phyloP scores from a whole-genome alignment of 129 eudicot genomes.

The Lonicera japonica region DNA sequence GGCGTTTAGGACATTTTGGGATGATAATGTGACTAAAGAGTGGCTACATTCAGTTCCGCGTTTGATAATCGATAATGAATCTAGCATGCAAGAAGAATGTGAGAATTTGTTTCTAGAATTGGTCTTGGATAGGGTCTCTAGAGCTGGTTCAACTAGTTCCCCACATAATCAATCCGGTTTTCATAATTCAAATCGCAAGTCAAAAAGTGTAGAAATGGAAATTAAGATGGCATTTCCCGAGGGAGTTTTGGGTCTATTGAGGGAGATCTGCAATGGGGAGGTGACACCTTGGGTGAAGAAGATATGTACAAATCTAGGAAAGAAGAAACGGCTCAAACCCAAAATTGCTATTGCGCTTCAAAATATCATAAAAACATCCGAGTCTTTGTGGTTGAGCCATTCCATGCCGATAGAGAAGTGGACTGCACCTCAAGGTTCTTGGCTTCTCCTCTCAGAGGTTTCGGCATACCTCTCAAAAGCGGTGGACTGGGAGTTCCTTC shows the following conservation, averaged over 20 bases:
- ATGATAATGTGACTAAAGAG: slow-evolving; percentile 59
- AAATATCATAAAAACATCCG: slow-evolving; percentile 65
- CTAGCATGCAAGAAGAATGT: slow-evolving; percentile 97
- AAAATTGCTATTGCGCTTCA: slow-evolving; percentile 64
- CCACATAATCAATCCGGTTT: slow-evolving; percentile 1
- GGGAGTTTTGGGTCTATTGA: slow-evolving; percentile 59
- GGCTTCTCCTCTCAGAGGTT: slow-evolving; percentile 87
- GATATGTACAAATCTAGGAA: slow-evolving; percentile 76
- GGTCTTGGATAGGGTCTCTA: slow-evolving; percentile 64
- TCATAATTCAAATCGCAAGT: slow-evolving; percentile 18
- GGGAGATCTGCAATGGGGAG: slow-evolving; percentile 66
- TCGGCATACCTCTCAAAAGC: slow-evolving; percentile 69
- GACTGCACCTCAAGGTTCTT: slow-evolving; percentile 91
- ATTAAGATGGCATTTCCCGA: slow-evolving; percentile 29
- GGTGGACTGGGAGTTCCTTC: slow-evolving; percentile 87
- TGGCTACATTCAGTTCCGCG: slow-evolving; percentile 89
- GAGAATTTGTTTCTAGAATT: slow-evolving; percentile 87
- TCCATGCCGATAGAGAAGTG: slow-evolving; percentile 76
- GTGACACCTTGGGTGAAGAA: slow-evolving; percentile 93
- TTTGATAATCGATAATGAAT: slow-evolving; percentile 72
- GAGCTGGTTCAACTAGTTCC: slow-evolving; percentile 39
- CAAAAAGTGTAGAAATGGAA: slow-evolving; percentile 21
- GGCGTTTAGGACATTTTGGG: slow-evolving; percentile 70
- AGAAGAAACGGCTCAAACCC: slow-evolving; percentile 70
- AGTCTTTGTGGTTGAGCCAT: slow-evolving; percentile 59